A percentile compares a stretch with the other conserved stretches of the same genome.
phyloP scores from a whole-genome alignment of 139 green algal genomes.

The Deuterostichococcus epilithicus region DNA sequence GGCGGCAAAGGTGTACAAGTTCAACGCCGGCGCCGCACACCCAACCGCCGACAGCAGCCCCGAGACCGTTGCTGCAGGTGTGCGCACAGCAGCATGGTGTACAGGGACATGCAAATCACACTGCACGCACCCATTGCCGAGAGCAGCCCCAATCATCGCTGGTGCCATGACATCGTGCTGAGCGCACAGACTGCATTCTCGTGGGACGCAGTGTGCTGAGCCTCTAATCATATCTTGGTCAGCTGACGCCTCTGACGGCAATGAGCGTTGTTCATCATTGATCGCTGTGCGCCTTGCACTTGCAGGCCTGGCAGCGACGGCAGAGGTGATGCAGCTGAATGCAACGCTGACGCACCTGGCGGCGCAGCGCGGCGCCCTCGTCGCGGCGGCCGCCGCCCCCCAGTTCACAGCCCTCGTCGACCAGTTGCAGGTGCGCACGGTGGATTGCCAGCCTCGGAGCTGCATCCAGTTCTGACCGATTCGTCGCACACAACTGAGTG shows the following conservation, averaged over 20 bases:
- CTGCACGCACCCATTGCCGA: too few relatives aligned
- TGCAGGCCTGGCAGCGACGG: conserved; percentile 18
- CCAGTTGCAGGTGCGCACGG: not conserved
- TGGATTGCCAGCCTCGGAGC: not conserved
- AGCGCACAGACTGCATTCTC: too few relatives aligned
- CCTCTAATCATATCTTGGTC: too few relatives aligned
- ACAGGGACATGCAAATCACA: too few relatives aligned
- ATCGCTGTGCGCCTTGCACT: conserved; percentile 4
- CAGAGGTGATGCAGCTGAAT: conserved; percentile 24
- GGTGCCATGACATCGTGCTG: too few relatives aligned
- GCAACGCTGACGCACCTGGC: conserved; percentile 10
- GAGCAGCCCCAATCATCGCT: too few relatives aligned
- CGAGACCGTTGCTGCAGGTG: not conserved
- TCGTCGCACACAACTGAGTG: too few relatives aligned
- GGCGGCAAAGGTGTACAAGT: conserved; percentile 25
- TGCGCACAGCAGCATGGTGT: too few relatives aligned
- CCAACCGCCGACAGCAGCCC: conserved; percentile 14
- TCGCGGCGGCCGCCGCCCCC: not conserved
- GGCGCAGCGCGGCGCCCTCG: not conserved
- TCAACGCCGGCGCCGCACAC: conserved; percentile 21
- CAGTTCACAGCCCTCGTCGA: not conserved
- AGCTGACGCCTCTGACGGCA: too few relatives aligned
- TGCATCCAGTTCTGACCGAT: too few relatives aligned
- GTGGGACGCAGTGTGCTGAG: too few relatives aligned
- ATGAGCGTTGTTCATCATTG: too few relatives aligned